A percentile compares a stretch with the other conserved stretches of the same genome.
phyloP scores from a whole-genome alignment of 768 basidiomycete species.

The Kwoniella botswanensis region DNA sequence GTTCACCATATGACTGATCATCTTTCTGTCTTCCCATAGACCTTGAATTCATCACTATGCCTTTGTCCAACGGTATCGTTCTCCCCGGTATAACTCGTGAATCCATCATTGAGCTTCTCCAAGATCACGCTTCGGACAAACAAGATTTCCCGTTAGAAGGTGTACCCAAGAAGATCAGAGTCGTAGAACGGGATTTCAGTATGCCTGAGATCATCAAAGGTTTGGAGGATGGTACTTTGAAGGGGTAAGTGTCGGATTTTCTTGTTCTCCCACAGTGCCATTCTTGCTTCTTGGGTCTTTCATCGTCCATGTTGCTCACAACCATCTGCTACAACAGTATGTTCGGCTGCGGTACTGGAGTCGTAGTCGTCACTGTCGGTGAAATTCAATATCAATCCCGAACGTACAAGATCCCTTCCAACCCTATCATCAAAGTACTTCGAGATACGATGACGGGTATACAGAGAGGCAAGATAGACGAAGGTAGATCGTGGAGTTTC shows the following conservation, averaged over 20 bases:
- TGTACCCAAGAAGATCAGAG: constrained; percentile 44
- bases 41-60: constrained; percentile 54
- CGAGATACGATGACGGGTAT: constrained; percentile 49
- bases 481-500: constrained; percentile 42
- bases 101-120: constrained; percentile 47
- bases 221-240: constrained; percentile 42
- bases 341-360: constrained; percentile 54
- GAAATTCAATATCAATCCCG: constrained; percentile 44
- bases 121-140: constrained; percentile 38
- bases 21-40: constrained; percentile 12
- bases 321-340: constrained; percentile 26
- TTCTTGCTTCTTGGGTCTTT: not conserved
- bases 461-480: constrained; percentile 45
- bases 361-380: constrained; percentile 45
- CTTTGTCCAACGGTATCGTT: constrained; percentile 50
- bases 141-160: constrained; percentile 40
- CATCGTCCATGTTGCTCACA: not conserved
- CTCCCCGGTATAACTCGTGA: constrained; percentile 51
- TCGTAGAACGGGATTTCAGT: constrained; percentile 49
- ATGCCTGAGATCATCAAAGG: constrained; percentile 48
- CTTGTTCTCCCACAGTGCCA: not conserved
- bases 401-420: constrained; percentile 39
- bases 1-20: no score
- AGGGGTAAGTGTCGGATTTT: constrained; percentile 34
- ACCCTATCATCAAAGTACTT: constrained; percentile 44